Evolutionary conservation across 768 basidiomycete genomes (phyloP), one percentile per base, ranked within the genome.

Genomic region (Cubamyces sp.): DNA sequence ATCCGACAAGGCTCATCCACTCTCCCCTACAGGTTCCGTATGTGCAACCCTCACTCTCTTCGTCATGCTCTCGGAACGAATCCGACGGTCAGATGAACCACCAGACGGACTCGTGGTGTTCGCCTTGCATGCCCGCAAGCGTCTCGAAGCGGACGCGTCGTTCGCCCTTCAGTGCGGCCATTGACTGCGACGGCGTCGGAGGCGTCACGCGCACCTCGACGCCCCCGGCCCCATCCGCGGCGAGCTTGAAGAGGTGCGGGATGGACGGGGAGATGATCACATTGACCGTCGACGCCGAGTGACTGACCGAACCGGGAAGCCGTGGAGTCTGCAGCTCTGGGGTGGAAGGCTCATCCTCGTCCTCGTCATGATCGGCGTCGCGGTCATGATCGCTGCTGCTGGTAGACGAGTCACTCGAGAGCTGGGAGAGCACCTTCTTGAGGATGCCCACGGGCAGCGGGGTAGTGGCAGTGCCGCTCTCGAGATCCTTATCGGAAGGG

Each of bases 151-250:
- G 62, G 45, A 57, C 51, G n/a, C 57, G 45, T 8, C 49, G 55
- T 30, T 48, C 54, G 12, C 41, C 30, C 37, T 50, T 57, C 21
- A 52, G 46, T 25, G 55, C 54, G 21, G 48, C 54, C 19, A 56
- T 26, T 7, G 57, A 59, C 8, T 59, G 57, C 2, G 57, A 59
- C 5, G 66, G 66, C 40, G 66, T 64, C 37, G 66, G 66, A 9
- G 66, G 66, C 23, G 66, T 67, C 9, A 67, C 63, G 57, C 66
- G 66, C 18, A 67, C 63, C 16, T 61, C 66, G 43, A 61, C 45
- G 21, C 30, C 55, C 14, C 45, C 47, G 12, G 58, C 51, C 50
- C 59, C 60, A 40, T 59, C 57, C 30, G 57, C 42, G 37, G 60
- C 62, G 61, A 66, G 28, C 54, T 52, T 51, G 57, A 62, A 62